phyloP scores from a whole-genome alignment of 768 basidiomycete genomes.

The Kwoniella bestiolae region DNA sequence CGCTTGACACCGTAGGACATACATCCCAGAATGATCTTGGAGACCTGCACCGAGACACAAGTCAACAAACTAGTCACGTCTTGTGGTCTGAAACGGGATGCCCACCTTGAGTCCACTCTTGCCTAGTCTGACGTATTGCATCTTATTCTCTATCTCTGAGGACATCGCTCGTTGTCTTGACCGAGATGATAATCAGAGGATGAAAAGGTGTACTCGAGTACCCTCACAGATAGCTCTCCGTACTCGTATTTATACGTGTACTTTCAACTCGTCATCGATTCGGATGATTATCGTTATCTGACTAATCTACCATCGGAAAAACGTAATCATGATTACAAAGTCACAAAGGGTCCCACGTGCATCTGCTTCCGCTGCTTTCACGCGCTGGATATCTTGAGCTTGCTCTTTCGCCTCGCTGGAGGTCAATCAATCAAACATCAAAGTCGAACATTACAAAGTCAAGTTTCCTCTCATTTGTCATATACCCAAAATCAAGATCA shows the following conservation, averaged over 20 bases:
- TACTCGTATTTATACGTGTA: too few species aligned
- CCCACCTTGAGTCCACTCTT: constrained; percentile 46
- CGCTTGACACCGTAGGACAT: constrained; percentile 46
- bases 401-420: background rate
- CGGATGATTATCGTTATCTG: background rate
- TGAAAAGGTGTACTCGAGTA: background rate
- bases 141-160: constrained; percentile 21
- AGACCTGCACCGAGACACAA: constrained; percentile 27
- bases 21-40: constrained; percentile 45
- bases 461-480: too few species aligned
- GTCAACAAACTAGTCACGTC: background rate
- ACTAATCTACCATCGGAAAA: background rate
- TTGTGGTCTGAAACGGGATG: constrained; percentile 3
- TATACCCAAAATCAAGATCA: too few species aligned
- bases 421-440: background rate
- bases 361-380: background rate
- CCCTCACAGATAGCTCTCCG: background rate
- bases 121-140: constrained; percentile 47
- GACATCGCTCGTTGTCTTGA: background rate
- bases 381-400: too few species aligned
- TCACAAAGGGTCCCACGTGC: background rate
- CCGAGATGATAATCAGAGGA: background rate
- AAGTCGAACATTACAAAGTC: background rate
- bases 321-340: background rate
- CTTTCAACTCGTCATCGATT: background rate